Evolutionary conservation across 805 yeast species (phyloP).

Genomic region (Sugiyamaella americana): DNA sequence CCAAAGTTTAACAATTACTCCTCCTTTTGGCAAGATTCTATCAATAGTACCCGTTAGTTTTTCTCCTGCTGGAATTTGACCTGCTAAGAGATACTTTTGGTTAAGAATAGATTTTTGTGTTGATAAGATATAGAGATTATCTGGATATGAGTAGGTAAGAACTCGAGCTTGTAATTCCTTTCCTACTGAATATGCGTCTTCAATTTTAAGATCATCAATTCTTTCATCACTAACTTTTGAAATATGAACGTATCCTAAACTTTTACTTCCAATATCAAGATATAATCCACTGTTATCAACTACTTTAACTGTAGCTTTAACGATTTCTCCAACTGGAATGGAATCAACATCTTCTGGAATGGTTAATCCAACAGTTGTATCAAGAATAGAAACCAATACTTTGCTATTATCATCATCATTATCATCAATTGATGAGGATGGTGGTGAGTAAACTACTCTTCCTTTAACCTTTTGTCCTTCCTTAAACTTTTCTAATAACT

Average conservation of each 20-base stretch:
- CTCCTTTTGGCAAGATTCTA: conserved; percentile 54
- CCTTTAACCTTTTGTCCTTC: conserved; percentile 63
- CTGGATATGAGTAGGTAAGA: conserved; percentile 59
- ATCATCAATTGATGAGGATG: conserved; percentile 20
- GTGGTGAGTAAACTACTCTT: conserved; percentile 54
- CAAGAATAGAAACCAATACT: conserved; percentile 57
- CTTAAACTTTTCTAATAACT: conserved; percentile 55
- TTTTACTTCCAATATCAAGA: conserved; percentile 43
- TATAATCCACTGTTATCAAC: conserved; percentile 35
- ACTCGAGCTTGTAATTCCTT: conserved; percentile 73
- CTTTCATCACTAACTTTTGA: conserved; percentile 51
- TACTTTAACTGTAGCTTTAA: conserved; percentile 53
- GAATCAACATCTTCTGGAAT: conserved; percentile 39
- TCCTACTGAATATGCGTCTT: conserved; percentile 46
- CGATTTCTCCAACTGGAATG: conserved; percentile 67
- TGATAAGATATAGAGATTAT: conserved; percentile 61
- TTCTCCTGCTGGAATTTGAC: conserved; percentile 75
- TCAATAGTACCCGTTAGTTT: conserved; percentile 47
- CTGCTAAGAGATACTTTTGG: conserved; percentile 57
- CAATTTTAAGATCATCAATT: conserved; percentile 28
- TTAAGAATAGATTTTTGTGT: conserved; percentile 59
- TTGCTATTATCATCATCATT: conserved; percentile 44
- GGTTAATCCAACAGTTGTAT: conserved; percentile 42
- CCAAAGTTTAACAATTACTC: conserved; percentile 61
- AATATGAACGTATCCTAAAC: conserved; percentile 69